Conservation (phyloP, 2,329 filamentous ascomycete species). For the Myriangium duriaei region DNA sequence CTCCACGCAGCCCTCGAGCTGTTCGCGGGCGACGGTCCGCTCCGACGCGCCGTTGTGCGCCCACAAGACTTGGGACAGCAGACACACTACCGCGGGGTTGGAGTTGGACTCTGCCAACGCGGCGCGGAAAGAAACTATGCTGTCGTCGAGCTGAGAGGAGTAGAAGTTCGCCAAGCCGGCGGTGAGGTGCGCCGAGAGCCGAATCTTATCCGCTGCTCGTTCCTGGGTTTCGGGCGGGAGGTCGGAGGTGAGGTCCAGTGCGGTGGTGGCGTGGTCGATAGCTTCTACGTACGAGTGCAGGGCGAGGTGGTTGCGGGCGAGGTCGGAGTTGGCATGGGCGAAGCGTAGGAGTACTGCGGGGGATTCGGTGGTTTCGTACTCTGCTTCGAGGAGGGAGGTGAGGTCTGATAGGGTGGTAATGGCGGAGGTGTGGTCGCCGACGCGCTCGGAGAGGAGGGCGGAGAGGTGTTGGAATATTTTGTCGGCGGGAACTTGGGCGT, state of each 20-base stretch:
- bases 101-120: conserved; percentile 65
- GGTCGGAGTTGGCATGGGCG: conserved; percentile 72
- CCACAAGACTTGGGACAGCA: conserved; percentile 87
- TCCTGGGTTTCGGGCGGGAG: conserved; percentile 50
- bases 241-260: conserved; percentile 65
- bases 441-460: conserved; percentile 70
- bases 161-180: conserved; percentile 75
- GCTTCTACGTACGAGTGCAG: conserved; percentile 52
- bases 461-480: conserved; percentile 64
- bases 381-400: conserved; percentile 58
- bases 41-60: conserved; percentile 67
- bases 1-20: conserved; percentile 71
- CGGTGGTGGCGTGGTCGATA: conserved; percentile 66
- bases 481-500: conserved; percentile 56
- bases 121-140: conserved; percentile 66
- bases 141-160: conserved; percentile 49
- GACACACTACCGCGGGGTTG: conserved; percentile 72
- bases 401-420: conserved; percentile 52
- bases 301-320: conserved; percentile 73
- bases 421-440: conserved; percentile 53
- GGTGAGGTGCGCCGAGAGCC: conserved; percentile 75
- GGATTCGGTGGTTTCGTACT: conserved; percentile 78
- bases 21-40: conserved; percentile 60
- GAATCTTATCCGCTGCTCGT: conserved; percentile 55
- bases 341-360: conserved; percentile 59